Evolutionary conservation across 2,329 filamentous ascomycete genomes (phyloP).

Genomic region (Trichoderma atroviride): DNA sequence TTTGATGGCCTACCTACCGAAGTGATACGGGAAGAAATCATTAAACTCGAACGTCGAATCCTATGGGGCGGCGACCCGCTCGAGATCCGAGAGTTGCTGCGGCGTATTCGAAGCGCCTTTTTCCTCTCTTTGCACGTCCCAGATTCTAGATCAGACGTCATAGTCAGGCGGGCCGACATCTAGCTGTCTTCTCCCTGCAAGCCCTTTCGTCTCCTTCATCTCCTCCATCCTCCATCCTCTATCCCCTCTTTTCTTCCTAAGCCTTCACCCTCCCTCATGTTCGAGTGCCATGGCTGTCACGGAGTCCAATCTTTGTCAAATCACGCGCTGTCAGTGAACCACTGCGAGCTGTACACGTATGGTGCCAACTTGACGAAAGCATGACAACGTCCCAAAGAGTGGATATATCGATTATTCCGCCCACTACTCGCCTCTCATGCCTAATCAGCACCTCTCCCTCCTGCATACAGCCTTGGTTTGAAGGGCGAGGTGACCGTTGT

Average conservation of each 20-base stretch:
- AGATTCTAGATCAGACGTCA: not conserved
- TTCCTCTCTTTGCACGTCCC: slow-evolving; percentile 27
- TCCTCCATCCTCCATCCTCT: not conserved
- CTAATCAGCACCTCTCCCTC: not conserved
- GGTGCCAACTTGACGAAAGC: not conserved
- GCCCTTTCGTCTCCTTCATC: not conserved
- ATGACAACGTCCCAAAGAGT: not conserved
- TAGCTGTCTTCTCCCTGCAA: not conserved
- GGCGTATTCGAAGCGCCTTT: slow-evolving; percentile 24
- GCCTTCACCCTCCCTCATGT: not conserved
- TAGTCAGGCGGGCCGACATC: not conserved
- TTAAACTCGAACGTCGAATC: slow-evolving; percentile 35
- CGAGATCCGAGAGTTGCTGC: slow-evolving; percentile 33
- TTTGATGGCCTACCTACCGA: slow-evolving; percentile 38
- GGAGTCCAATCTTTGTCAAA: not conserved
- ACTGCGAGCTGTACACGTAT: not conserved
- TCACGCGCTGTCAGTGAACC: slow-evolving; percentile 6
- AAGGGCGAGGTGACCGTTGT: not conserved
- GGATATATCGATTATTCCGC: not conserved
- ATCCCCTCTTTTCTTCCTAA: not conserved
- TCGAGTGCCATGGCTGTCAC: not conserved
- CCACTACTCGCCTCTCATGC: not conserved
- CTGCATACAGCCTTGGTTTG: not conserved
- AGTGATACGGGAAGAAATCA: slow-evolving; percentile 34
- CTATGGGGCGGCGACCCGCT: slow-evolving; percentile 38